phyloP scores from a whole-genome alignment of 2,329 filamentous ascomycete species.

The Annulohypoxylon truncatum region DNA sequence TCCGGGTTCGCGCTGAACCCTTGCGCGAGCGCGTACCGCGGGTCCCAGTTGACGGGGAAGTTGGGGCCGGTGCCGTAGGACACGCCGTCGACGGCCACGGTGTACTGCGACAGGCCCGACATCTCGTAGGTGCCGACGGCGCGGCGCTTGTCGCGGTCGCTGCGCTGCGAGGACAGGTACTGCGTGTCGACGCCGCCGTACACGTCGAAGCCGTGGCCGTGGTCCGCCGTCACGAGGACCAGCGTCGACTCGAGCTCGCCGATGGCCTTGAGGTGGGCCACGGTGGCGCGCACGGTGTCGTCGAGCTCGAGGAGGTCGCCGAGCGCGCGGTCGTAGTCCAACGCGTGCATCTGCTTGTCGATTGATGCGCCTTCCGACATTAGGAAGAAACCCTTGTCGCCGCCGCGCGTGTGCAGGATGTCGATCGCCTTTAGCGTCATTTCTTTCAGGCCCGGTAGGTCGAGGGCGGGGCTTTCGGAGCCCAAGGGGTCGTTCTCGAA shows the following conservation, averaged over 20 bases:
- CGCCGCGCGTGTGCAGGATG: slow-evolving; percentile 74
- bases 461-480: slow-evolving; percentile 70
- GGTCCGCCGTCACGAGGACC: slow-evolving; percentile 85
- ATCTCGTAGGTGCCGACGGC: slow-evolving; percentile 80
- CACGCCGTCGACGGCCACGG: slow-evolving; percentile 65
- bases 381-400: slow-evolving; percentile 82
- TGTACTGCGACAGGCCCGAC: slow-evolving; percentile 82
- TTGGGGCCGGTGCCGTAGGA: slow-evolving; percentile 78
- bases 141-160: slow-evolving; percentile 77
- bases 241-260: slow-evolving; percentile 79
- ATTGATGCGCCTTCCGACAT: slow-evolving; percentile 89
- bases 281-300: slow-evolving; percentile 81
- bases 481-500: slow-evolving; percentile 78
- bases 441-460: slow-evolving; percentile 86
- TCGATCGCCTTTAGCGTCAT: slow-evolving; percentile 92
- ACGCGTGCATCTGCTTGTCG: slow-evolving; percentile 88
- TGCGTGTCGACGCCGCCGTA: slow-evolving; percentile 84
- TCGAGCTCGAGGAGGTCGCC: slow-evolving; percentile 88
- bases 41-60: slow-evolving; percentile 88
- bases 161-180: slow-evolving; percentile 74
- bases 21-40: slow-evolving; percentile 81
- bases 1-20: slow-evolving; percentile 80
- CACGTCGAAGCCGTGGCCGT: slow-evolving; percentile 90
- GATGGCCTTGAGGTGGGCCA: slow-evolving; percentile 74
- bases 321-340: slow-evolving; percentile 87